Conservation (phyloP, 257 asterid species). For the Salvia splendens region DNA sequence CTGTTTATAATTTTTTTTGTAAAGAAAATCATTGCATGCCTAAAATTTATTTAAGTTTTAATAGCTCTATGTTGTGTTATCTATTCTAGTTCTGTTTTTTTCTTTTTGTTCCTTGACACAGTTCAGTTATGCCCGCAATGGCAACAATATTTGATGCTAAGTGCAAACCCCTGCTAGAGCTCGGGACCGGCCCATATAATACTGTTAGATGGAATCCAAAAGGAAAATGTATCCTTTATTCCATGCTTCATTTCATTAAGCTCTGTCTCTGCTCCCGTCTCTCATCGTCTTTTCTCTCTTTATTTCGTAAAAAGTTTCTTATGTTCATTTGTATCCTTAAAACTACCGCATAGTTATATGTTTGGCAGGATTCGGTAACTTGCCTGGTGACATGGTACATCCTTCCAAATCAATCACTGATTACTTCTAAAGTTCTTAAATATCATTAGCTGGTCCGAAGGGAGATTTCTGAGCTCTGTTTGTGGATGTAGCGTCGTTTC, state of each 20-base stretch:
- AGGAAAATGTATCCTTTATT: slow-evolving; percentile 92
- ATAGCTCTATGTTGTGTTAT: neutral
- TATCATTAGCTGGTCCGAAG: too few relatives aligned
- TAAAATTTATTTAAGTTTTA: neutral
- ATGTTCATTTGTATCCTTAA: slow-evolving; percentile 57
- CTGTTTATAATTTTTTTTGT: too few relatives aligned
- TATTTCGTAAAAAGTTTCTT: neutral
- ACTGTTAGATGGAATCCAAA: slow-evolving; percentile 96
- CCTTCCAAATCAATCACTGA: slow-evolving; percentile 21
- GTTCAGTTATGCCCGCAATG: slow-evolving; percentile 94
- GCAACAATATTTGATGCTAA: slow-evolving; percentile 89
- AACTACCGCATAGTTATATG: slow-evolving; percentile 66
- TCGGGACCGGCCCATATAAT: slow-evolving; percentile 92
- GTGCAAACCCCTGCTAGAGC: slow-evolving; percentile 93
- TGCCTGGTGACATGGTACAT: slow-evolving; percentile 95
- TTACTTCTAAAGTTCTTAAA: too few relatives aligned
- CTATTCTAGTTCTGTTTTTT: slow-evolving; percentile 11
- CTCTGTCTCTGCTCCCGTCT: slow-evolving; percentile 16
- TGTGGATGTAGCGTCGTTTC: too few relatives aligned
- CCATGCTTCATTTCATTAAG: neutral
- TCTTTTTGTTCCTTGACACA: slow-evolving; percentile 59
- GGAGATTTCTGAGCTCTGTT: too few relatives aligned
- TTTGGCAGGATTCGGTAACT: slow-evolving; percentile 96
- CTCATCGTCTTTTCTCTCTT: neutral
- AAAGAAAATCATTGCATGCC: neutral